phyloP scores from a whole-genome alignment of 73 alveolate species.

The Tetrahymena thermophila region DNA sequence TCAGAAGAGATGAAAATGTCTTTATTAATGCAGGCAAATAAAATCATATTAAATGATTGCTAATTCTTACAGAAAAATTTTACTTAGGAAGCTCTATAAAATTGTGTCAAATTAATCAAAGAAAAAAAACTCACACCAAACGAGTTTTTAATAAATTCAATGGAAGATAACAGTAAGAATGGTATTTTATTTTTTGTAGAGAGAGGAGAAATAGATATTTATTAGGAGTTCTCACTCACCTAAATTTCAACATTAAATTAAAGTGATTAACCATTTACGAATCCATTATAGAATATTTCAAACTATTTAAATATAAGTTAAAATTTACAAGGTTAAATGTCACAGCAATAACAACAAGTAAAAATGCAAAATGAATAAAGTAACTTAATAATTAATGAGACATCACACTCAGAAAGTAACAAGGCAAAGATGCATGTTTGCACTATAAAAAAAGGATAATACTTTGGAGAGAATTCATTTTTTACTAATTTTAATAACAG shows the following conservation, averaged over 20 bases:
- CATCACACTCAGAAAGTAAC: neutral
- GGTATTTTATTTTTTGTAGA: neutral
- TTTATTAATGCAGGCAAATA: constrained; percentile 12
- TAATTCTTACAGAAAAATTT: neutral
- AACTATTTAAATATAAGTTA: neutral
- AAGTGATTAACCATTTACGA: neutral
- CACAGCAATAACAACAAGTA: neutral
- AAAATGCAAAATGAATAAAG: neutral
- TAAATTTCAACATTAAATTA: neutral
- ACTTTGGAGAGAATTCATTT: neutral
- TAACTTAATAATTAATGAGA: no score
- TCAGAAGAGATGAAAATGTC: constrained; percentile 40
- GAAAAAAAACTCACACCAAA: neutral
- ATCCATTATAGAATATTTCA: neutral
- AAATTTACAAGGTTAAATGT: no score
- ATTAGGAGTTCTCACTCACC: neutral
- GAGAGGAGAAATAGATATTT: neutral
- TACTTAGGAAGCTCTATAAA: neutral
- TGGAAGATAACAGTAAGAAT: neutral
- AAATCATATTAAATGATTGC: constrained; percentile 1
- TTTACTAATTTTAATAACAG: neutral
- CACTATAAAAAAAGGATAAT: neutral
- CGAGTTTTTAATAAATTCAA: neutral
- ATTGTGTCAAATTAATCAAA: neutral
- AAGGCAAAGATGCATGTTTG: neutral